Evolutionary conservation across 106 monocot species (phyloP).

Genomic region (Triglochin maritima): DNA sequence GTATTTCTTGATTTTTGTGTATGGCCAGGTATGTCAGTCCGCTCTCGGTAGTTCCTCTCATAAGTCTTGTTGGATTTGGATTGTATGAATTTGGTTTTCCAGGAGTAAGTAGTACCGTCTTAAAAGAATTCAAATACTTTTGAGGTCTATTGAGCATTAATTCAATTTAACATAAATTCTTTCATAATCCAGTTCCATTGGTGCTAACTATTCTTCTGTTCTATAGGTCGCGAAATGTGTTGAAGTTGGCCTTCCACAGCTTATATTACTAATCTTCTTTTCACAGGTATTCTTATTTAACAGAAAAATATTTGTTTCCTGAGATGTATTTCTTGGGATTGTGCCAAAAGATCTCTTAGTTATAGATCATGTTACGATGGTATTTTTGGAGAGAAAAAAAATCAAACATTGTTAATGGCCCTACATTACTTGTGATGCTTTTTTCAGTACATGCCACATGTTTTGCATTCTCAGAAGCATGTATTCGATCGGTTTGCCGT

Average conservation of each 20-base stretch:
- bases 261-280: conserved; percentile 62
- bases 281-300: conserved; percentile 53
- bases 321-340: background rate
- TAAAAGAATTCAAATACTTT: background rate
- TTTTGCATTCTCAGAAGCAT: conserved; percentile 34
- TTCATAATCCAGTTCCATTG: background rate
- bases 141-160: background rate
- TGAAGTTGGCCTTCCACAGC: conserved; percentile 86
- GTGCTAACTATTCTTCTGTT: no score
- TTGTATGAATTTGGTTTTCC: conserved; percentile 97
- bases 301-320: background rate
- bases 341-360: no score
- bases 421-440: background rate
- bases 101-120: conserved; percentile 35
- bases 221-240: conserved; percentile 87
- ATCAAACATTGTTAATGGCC: background rate
- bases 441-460: conserved; percentile 75
- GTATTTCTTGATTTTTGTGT: background rate
- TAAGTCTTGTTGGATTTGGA: conserved; percentile 73
- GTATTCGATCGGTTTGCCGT: conserved; percentile 87
- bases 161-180: background rate
- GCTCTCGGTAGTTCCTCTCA: conserved; percentile 74
- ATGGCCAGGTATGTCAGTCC: conserved; percentile 73
- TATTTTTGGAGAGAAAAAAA: no score
- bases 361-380: no score